Base-by-base conservation (phyloP, 257 asterid genomes). In the Agastache rugosa region DNA sequence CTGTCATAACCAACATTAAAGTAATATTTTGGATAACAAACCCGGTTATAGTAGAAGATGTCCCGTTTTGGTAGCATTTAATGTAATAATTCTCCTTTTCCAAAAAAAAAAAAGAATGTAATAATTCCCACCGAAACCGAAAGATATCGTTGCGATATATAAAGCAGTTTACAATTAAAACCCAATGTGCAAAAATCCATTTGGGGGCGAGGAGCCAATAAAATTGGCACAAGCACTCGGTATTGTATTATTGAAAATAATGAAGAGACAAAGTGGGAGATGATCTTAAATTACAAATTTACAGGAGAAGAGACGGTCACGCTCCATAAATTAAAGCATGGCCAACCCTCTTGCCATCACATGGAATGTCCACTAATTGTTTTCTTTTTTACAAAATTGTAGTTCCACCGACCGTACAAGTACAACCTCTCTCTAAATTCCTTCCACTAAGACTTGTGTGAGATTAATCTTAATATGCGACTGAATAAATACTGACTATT, bases 361-460 rank as follows among this genome's bases (percentile, higher is more conserved):
- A 78, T 84, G 85, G 71, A 78, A 51, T 84, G 88, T 81, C 80
- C 44, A 6, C 44, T 1, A 60, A 29, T 60, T 17, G 12, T 51
- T 51, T n/a, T 50, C 23, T 50, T n/a, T 50, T 11, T 50, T 47
- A 14, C 19, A 47, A 14, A 47, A 14, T 31, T 47, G 9, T 16
- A 16, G 8, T 47, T 47, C 54, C 54, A 47, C 54, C 54, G 19
- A 47, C 54, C 5, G 51, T 14, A 11, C 6, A 45, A 1, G 51
- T 14, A 11, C 6, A 45, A 1, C 51, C 16, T 45, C n/a, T 3
- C 4, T 11, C n/a, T 45, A 45, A 44, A 1, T n/a, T n/a, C n/a
- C n/a, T 14, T 12, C 51, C 12, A 6, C 9, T 9, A 3, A 31
- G 35, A 31, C 5, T 3, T 31, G 5, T 31, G 35, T 31, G 35